Evolutionary conservation across 805 yeast genomes (phyloP).

Genomic region (Hanseniaspora vineae): DNA sequence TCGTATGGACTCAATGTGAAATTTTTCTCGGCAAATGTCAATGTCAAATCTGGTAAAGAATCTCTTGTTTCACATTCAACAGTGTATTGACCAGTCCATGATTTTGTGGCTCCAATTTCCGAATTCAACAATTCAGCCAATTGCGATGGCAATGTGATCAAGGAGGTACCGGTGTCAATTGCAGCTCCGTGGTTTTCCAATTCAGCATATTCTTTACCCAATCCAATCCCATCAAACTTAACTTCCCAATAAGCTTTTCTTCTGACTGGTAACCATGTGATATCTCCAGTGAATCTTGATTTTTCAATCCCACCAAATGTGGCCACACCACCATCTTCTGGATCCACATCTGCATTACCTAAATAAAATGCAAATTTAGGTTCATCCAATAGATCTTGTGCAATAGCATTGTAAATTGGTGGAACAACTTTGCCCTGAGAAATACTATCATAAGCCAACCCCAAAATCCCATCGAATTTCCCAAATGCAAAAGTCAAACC

Average conservation of each 20-base stretch:
- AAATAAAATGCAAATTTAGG: constrained; percentile 83
- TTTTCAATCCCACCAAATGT: constrained; percentile 92
- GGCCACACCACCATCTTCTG: constrained; percentile 74
- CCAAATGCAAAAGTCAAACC: constrained; percentile 98
- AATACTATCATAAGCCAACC: constrained; percentile 86
- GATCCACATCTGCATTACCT: constrained; percentile 60
- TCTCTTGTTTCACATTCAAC: constrained; percentile 83
- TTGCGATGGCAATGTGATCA: constrained; percentile 88
- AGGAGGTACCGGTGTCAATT: constrained; percentile 95
- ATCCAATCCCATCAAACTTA: constrained; percentile 73
- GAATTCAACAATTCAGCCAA: constrained; percentile 91
- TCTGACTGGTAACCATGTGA: constrained; percentile 94
- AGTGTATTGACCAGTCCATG: constrained; percentile 95
- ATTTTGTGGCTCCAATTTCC: constrained; percentile 93
- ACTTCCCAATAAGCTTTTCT: constrained; percentile 99
- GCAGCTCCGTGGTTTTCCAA: constrained; percentile 86
- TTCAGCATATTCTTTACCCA: constrained; percentile 85
- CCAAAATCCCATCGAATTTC: constrained; percentile 94
- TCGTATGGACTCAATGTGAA: constrained; percentile 84
- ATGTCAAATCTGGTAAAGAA: constrained; percentile 79
- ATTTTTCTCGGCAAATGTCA: constrained; percentile 80
- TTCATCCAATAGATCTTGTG: constrained; percentile 68
- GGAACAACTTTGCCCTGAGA: constrained; percentile 85
- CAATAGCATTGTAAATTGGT: constrained; percentile 82
- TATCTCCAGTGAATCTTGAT: constrained; percentile 62